These are phyloP conservation scores for Drosera capensis DNA, from an alignment of 148 eudicot genomes.

Conservation along the genomic window DNA sequence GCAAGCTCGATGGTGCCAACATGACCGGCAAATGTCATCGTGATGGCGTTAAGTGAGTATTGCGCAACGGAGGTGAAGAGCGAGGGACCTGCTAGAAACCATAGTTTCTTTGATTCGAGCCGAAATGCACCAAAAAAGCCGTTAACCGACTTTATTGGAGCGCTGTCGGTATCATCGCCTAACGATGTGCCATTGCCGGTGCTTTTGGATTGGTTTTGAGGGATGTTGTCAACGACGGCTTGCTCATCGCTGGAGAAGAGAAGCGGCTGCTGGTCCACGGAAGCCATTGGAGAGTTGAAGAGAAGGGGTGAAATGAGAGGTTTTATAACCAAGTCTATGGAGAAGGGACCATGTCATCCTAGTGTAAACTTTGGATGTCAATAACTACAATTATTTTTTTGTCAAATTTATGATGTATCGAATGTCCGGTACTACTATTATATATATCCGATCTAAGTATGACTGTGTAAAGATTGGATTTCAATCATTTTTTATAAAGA, in stretches of 20 bases:
- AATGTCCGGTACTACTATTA: no score
- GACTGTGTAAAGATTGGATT: no score
- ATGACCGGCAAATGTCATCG: constrained; percentile 36
- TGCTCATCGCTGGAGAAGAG: not conserved
- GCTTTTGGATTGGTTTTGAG: not conserved
- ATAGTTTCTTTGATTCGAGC: constrained; percentile 22
- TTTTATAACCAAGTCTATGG: no score
- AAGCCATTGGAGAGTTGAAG: no score
- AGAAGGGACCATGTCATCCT: no score
- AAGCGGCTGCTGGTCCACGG: not conserved
- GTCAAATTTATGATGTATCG: no score
- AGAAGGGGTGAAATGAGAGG: no score
- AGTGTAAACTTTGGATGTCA: no score
- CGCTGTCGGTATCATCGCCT: constrained; percentile 11
- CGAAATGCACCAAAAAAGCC: constrained; percentile 11
- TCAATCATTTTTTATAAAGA: no score
- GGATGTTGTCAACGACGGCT: not conserved
- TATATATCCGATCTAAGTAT: no score
- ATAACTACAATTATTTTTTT: no score
- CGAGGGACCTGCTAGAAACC: constrained; percentile 38
- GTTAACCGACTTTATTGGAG: constrained; percentile 8
- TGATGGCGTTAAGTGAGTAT: constrained; percentile 35
- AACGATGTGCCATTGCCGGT: not conserved
- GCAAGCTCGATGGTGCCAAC: constrained; percentile 35
- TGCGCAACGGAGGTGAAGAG: constrained; percentile 30